A percentile compares a stretch with the other conserved stretches of the same genome.
phyloP scores from a whole-genome alignment of 2,329 filamentous ascomycete genomes.

The Aspergillus uvarum region DNA sequence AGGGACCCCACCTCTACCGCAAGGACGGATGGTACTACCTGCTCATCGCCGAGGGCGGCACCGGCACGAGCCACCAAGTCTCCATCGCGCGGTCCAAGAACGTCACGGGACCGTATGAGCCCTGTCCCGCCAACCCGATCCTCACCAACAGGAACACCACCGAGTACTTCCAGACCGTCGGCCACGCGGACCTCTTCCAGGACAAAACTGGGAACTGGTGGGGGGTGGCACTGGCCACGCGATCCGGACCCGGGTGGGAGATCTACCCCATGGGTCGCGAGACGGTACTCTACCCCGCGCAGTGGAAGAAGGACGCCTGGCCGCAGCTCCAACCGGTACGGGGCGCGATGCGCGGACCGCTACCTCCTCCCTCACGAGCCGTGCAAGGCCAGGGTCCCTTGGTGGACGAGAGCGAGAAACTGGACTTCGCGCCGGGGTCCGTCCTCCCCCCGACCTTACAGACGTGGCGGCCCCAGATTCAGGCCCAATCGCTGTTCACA shows the following conservation, averaged over 20 bases:
- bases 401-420: slow-evolving; percentile 45
- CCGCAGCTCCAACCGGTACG: slow-evolving; percentile 32
- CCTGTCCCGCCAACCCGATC: slow-evolving; percentile 43
- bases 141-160: slow-evolving; percentile 41
- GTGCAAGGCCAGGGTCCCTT: slow-evolving; percentile 27
- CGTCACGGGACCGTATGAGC: slow-evolving; percentile 42
- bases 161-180: slow-evolving; percentile 52
- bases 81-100: slow-evolving; percentile 32
- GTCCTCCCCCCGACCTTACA: slow-evolving; percentile 56
- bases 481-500: slow-evolving; percentile 45
- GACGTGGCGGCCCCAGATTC: slow-evolving; percentile 52
- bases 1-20: slow-evolving; percentile 33
- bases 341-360: slow-evolving; percentile 15
- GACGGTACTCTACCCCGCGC: slow-evolving; percentile 50
- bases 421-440: slow-evolving; percentile 49
- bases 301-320: slow-evolving; percentile 52
- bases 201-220: slow-evolving; percentile 55
- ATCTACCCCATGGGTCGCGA: slow-evolving; percentile 58
- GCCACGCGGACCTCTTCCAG: slow-evolving; percentile 59
- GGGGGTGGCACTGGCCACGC: slow-evolving; percentile 50
- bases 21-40: slow-evolving; percentile 35
- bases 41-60: slow-evolving; percentile 30
- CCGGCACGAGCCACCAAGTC: slow-evolving; percentile 27
- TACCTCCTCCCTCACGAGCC: slow-evolving; percentile 15
- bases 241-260: slow-evolving; percentile 35